Evolutionary conservation across 768 basidiomycete genomes (phyloP).

Genomic region (Panaeolus papilionaceus): DNA sequence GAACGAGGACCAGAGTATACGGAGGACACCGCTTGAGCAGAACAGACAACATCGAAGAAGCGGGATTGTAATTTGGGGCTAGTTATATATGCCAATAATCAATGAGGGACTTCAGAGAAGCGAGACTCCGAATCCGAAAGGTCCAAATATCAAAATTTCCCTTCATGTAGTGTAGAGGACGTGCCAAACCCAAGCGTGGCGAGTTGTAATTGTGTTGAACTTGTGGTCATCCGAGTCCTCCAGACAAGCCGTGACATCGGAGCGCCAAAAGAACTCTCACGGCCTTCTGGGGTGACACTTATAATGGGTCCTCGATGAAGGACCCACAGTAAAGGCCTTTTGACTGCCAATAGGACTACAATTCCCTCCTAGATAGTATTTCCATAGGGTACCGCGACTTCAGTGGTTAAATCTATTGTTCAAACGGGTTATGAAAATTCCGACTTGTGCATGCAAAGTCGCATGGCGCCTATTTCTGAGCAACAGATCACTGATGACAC

Average conservation of each 20-base stretch:
- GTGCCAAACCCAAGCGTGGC: background rate
- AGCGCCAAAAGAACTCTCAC: conserved; percentile 8
- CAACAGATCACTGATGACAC: too few relatives aligned
- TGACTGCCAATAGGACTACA: background rate
- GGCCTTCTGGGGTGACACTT: background rate
- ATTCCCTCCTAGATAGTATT: too few relatives aligned
- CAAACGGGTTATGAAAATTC: too few relatives aligned
- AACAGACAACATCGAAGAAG: background rate
- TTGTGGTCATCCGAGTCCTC: background rate
- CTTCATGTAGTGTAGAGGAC: background rate
- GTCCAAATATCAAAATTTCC: too few relatives aligned
- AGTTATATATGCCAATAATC: too few relatives aligned
- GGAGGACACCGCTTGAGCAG: background rate
- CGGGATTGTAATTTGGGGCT: background rate
- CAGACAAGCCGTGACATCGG: conserved; percentile 7
- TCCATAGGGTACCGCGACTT: too few relatives aligned
- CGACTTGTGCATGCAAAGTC: too few relatives aligned
- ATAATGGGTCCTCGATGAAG: background rate
- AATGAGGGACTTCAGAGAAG: too few relatives aligned
- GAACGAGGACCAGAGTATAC: conserved; percentile 2
- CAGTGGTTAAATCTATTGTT: too few relatives aligned
- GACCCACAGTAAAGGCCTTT: conserved; percentile 1
- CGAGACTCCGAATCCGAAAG: too few relatives aligned
- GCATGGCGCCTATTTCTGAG: too few relatives aligned
- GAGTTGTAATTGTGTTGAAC: background rate